phyloP scores from a whole-genome alignment of 768 basidiomycete species.

The Hericium alpestre region DNA sequence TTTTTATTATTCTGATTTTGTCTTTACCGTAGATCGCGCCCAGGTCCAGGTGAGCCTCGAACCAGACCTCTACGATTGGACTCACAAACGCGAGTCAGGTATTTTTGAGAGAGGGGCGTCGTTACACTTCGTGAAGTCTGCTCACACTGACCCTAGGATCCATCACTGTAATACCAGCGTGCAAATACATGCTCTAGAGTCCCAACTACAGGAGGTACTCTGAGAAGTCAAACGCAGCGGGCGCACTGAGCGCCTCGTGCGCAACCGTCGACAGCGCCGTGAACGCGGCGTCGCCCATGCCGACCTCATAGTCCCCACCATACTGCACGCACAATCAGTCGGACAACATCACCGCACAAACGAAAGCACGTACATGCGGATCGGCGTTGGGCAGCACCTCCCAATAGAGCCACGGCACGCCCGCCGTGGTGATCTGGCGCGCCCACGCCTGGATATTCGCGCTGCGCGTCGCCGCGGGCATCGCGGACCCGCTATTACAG shows the following conservation, averaged over 20 bases:
- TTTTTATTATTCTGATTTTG: too few relatives aligned
- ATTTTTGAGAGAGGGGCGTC: too few relatives aligned
- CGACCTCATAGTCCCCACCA: constrained; percentile 17
- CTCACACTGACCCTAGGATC: too few relatives aligned
- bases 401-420: constrained; percentile 31
- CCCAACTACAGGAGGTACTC: not conserved
- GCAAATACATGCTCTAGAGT: not conserved
- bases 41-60: too few relatives aligned
- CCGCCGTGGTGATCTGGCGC: constrained; percentile 23
- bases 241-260: constrained; percentile 7
- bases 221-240: constrained; percentile 13
- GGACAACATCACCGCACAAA: not conserved
- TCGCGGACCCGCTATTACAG: constrained; percentile 8
- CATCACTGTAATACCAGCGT: too few relatives aligned
- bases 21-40: too few relatives aligned
- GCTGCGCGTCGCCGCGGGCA: constrained; percentile 17
- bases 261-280: constrained; percentile 10
- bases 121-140: too few relatives aligned
- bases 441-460: constrained; percentile 25
- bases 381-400: constrained; percentile 25
- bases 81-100: too few relatives aligned
- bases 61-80: too few relatives aligned
- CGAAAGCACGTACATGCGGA: not conserved
- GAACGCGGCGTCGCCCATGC: constrained; percentile 14
- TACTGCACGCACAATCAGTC: constrained; percentile 20